These are phyloP conservation scores for Xylariaceae sp. DNA, from an alignment of 2,329 filamentous ascomycete species.

Conservation along the genomic window DNA sequence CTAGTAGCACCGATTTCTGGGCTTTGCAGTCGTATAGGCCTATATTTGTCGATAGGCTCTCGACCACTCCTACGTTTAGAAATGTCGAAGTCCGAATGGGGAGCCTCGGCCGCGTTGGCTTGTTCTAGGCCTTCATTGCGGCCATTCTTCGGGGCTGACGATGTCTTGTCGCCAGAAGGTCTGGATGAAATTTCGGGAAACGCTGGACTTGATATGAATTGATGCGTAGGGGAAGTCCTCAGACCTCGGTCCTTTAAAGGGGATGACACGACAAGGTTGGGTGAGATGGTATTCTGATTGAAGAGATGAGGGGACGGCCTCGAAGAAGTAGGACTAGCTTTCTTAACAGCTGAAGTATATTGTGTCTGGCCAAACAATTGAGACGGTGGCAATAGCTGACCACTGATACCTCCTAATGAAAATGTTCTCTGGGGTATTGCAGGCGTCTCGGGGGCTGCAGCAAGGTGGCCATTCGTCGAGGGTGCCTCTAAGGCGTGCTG, in stretches of 20 bases:
- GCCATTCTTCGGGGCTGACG: conserved; percentile 20
- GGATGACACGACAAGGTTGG: conserved; percentile 48
- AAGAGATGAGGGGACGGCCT: conserved; percentile 57
- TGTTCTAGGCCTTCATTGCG: conserved; percentile 8
- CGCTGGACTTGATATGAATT: conserved; percentile 47
- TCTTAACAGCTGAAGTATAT: conserved; percentile 54
- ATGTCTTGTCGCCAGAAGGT: conserved; percentile 19
- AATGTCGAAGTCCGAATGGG: conserved; percentile 12
- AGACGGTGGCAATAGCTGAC: conserved; percentile 44
- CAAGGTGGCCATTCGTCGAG: conserved; percentile 31
- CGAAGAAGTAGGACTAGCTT: conserved; percentile 59
- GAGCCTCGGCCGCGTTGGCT: conserved; percentile 22
- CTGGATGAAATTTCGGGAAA: conserved; percentile 27
- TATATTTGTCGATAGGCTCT: conserved; percentile 36
- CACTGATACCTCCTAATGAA: conserved; percentile 32
- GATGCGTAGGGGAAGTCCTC: conserved; percentile 48
- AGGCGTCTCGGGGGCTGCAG: conserved; percentile 52
- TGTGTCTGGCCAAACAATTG: conserved; percentile 61
- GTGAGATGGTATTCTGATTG: conserved; percentile 47
- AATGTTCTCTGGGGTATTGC: conserved; percentile 53
- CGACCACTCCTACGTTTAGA: conserved; percentile 17
- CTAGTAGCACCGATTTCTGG: conserved; percentile 15
- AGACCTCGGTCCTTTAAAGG: conserved; percentile 54
- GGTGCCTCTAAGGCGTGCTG: conserved; percentile 41
- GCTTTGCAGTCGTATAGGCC: conserved; percentile 24